A percentile compares a stretch with the other conserved stretches of the same genome.
Evolutionary conservation across 2,329 filamentous ascomycete species (phyloP).

Genomic region (Huntiella abstrusa): DNA sequence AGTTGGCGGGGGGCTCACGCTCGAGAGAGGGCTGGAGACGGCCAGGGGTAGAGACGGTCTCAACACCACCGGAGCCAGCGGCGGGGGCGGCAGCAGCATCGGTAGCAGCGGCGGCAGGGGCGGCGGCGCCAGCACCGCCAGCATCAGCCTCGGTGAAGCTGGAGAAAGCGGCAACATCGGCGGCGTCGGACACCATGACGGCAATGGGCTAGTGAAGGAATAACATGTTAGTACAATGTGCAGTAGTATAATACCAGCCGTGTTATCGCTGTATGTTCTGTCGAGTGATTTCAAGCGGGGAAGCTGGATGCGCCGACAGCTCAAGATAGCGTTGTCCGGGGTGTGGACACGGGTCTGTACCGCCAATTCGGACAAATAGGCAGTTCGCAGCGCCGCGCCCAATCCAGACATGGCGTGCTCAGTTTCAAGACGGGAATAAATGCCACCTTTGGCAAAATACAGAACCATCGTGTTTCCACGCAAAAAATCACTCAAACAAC

Average conservation of each 20-base stretch:
- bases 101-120: conserved; percentile 41
- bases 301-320: too few relatives aligned
- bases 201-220: conserved; percentile 60
- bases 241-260: neutral
- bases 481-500: neutral
- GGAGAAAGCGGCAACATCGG: conserved; percentile 74
- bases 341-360: neutral
- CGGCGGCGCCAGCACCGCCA: conserved; percentile 53
- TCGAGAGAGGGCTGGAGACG: conserved; percentile 70
- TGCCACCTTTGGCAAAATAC: too few relatives aligned
- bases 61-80: conserved; percentile 18
- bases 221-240: conserved; percentile 3
- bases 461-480: too few relatives aligned
- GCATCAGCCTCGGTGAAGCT: conserved; percentile 78
- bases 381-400: neutral
- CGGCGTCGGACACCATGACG: conserved; percentile 79
- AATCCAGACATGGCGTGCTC: neutral
- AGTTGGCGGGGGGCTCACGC: conserved; percentile 54
- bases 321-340: too few relatives aligned
- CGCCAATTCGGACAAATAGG: neutral
- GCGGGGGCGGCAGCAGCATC: conserved; percentile 38
- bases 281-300: too few relatives aligned
- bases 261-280: neutral
- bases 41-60: conserved; percentile 45
- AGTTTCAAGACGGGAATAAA: neutral